phyloP scores from a whole-genome alignment of 192 early-diverging fungal genomes.

The Coemansia interrupta region DNA sequence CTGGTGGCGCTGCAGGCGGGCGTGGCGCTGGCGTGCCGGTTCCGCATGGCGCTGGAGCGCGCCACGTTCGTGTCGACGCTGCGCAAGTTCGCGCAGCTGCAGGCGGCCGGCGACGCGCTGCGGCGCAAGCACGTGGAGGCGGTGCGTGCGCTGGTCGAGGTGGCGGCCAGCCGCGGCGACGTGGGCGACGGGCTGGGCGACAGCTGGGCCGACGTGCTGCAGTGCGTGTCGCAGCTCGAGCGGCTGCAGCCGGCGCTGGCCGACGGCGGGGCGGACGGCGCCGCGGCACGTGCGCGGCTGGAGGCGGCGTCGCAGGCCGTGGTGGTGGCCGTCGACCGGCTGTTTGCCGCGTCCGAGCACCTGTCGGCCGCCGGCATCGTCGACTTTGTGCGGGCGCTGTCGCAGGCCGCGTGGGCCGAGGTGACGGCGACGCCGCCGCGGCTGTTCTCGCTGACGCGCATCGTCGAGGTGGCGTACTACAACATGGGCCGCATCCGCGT shows the following conservation, averaged over 20 bases:
- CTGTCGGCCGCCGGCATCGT: conserved; percentile 80
- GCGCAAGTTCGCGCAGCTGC: conserved; percentile 81
- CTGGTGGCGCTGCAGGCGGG: conserved; percentile 76
- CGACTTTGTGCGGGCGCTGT: conserved; percentile 83
- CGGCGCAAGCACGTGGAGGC: conserved; percentile 88
- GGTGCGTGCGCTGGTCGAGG: conserved; percentile 77
- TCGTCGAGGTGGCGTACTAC: conserved; percentile 95
- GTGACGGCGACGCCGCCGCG: conserved; percentile 65
- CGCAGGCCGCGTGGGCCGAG: conserved; percentile 84
- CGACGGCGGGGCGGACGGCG: not conserved
- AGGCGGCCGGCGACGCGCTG: conserved; percentile 74
- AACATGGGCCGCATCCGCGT: conserved; percentile 94
- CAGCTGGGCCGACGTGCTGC: conserved; percentile 81
- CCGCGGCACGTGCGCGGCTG: conserved; percentile 58
- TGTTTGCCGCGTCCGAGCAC: conserved; percentile 77
- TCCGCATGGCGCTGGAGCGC: conserved; percentile 85
- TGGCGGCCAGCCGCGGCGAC: conserved; percentile 58
- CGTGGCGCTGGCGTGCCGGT: conserved; percentile 77
- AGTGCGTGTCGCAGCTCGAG: conserved; percentile 83
- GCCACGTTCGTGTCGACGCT: conserved; percentile 90
- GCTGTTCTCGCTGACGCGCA: conserved; percentile 89
- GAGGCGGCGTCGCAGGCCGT: conserved; percentile 67
- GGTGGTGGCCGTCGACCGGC: conserved; percentile 76
- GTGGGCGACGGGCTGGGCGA: conserved; percentile 64
- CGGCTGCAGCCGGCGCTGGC: conserved; percentile 63